Evolutionary conservation across 345 rosid species (phyloP), one percentile per base, ranked within the genome.

Genomic region (Eucalyptus cloeziana): DNA sequence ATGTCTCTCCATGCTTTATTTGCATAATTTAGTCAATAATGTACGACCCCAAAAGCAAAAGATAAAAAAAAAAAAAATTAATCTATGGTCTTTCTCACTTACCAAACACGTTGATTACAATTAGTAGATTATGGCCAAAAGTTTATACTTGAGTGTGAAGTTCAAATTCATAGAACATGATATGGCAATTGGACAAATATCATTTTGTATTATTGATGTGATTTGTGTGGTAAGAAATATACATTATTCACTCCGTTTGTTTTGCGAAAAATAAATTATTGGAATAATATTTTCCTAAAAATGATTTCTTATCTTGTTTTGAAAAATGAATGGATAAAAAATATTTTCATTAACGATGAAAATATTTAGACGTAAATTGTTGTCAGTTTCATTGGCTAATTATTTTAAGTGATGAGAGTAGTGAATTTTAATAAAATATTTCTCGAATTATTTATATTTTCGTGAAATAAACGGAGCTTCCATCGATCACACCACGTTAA

Each of bases 401-500:
- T 69, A 17, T 33, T 69, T 69, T 33, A 69, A 69, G 13, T 10
- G 24, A 69, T 9, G 40, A 2, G 1, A 17, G 7, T 5, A 15
- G 21, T 33, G 1, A 33, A 5, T 33, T 8, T 67, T 17, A 69
- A 33, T 33, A 69, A n/a, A 17, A 69, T 33, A 9, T 17, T 9
- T 33, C 4, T 21, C 2, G 6, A 9, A 69, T 17, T 17, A 9
- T 9, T 69, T 13, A 3, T 69, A 52, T 69, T 17, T 69, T 33
- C 11, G 1, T 33, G 2, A 67, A 31, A 16, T 0, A 0, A 16
- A 33, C 12, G 2, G 11, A 31, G 13, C 13, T 16, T 33, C 1
- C 2, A 10, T 33, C 13, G 10, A 33, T 69, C 80, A 16, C 24
- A 69, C 11, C 44, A 21, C 3, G 1, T 17, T 19, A 22, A 37